These are phyloP conservation scores for Chrysanthemum lavandulifolium DNA, from an alignment of 129 eudicot species.

Conservation along the genomic window DNA sequence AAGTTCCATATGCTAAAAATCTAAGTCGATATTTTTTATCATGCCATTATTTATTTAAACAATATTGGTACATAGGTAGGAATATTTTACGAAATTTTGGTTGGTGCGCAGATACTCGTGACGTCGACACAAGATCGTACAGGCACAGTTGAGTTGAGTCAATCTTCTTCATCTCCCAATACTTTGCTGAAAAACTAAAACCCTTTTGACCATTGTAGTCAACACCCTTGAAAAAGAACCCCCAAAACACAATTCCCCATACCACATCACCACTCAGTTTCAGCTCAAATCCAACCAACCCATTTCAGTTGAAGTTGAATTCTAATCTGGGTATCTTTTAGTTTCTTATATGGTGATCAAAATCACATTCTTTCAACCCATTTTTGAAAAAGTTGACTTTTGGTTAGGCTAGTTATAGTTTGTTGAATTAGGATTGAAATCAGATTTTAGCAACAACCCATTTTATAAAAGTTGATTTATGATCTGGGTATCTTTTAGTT, in stretches of 20 bases:
- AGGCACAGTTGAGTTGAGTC: slow-evolving; percentile 16
- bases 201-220: slow-evolving; percentile 20
- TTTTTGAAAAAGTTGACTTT: background rate
- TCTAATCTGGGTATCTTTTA: slow-evolving; percentile 18
- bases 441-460: background rate
- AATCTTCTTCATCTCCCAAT: slow-evolving; percentile 5
- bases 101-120: background rate
- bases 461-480: background rate
- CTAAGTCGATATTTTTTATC: too few species aligned
- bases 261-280: background rate
- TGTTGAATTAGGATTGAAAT: background rate
- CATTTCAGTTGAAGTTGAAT: slow-evolving; percentile 11
- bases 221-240: background rate
- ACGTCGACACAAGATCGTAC: slow-evolving; percentile 19
- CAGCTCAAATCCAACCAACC: slow-evolving; percentile 8
- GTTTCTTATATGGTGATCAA: background rate
- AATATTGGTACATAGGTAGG: too few species aligned
- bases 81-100: background rate
- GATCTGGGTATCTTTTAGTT: background rate
- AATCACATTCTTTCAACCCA: background rate
- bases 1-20: too few species aligned
- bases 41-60: too few species aligned
- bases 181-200: slow-evolving; percentile 7
- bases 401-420: slow-evolving; percentile 5
- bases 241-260: background rate